Conservation (phyloP, 2,329 filamentous ascomycete species). For the Paracamarosporium sp. region DNA sequence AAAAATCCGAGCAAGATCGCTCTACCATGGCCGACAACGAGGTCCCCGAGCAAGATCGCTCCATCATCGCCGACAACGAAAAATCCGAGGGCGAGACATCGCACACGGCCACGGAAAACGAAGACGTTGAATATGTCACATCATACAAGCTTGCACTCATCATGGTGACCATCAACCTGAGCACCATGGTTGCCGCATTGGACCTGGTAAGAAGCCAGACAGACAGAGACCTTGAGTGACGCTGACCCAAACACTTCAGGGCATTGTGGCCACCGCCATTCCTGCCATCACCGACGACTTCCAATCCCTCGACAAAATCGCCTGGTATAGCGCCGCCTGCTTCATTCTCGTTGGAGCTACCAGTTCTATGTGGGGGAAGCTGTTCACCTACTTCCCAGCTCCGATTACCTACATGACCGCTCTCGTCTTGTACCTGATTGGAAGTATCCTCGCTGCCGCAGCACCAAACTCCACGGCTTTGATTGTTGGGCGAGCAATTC, state of each 20-base stretch:
- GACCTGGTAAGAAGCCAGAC: neutral
- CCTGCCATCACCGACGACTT: constrained; percentile 25
- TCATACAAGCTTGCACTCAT: no score
- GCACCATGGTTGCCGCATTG: neutral
- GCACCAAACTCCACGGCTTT: constrained; percentile 11
- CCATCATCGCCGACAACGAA: no score
- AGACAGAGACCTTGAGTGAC: neutral
- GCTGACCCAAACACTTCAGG: neutral
- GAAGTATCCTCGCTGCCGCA: neutral
- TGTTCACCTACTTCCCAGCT: constrained; percentile 8
- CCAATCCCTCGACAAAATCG: constrained; percentile 18
- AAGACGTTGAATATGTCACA: no score
- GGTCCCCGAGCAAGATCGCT: no score
- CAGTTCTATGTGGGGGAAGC: constrained; percentile 9
- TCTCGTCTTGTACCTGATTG: neutral
- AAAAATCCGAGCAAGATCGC: no score
- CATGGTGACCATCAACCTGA: constrained; percentile 1
- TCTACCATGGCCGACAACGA: no score
- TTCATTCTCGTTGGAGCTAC: constrained; percentile 9
- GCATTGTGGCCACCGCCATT: constrained; percentile 23
- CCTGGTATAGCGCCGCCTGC: constrained; percentile 22
- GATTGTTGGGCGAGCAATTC: constrained; percentile 49
- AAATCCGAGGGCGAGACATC: no score
- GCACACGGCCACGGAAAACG: no score
- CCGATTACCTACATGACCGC: neutral